Base-by-base conservation (phyloP, 2,329 filamentous ascomycete species). In the Aspergillus alliaceus region DNA sequence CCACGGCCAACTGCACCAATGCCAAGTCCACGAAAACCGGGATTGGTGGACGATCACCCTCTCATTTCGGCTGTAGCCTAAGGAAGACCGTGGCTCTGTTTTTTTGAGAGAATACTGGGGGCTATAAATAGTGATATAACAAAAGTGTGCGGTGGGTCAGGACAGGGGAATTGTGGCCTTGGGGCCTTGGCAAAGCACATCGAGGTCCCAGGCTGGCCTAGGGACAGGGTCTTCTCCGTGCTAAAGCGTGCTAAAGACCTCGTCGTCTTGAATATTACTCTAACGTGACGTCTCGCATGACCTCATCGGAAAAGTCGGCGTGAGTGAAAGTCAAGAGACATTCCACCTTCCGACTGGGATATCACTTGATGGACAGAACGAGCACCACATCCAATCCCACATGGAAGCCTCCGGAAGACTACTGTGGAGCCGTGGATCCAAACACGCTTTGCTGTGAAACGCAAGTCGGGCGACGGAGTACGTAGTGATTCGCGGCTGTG, bases 121-220 rank as follows among this genome's bases (percentile, higher is more conserved):
- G 29, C 44, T 48, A 48, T 48, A 18, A 31, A 48, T 48, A 48
- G 44, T 22, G 27, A 44, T n/a, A n/a, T 44, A 24, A 31, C 44
- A 47, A 47, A 35, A 31, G 25, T 47, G 7, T 29, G 8, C 25
- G 9, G 44, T 47, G 44, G 44, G 44, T 47, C 44, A 47, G 25
- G 44, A n/a, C 44, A 47, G 44, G 44, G 44, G 44, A 46, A 20
- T 47, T 47, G 27, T 47, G n/a, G n/a, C n/a, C n/a, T n/a, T n/a
- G n/a, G n/a, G 24, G n/a, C 44, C 44, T 47, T 47, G 44, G 25
- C 44, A 47, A 27, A 9, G 25, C 24, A 24, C 14, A 27, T 25
- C 14, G 39, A 11, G 39, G 39, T 9, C 39, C n/a, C 22, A 18
- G 22, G 39, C 22, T 2, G n/a, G 39, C 22, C 39, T 6, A 8